Conservation (phyloP, 2,329 filamentous ascomycete genomes). For the Aspergillus sojae region DNA sequence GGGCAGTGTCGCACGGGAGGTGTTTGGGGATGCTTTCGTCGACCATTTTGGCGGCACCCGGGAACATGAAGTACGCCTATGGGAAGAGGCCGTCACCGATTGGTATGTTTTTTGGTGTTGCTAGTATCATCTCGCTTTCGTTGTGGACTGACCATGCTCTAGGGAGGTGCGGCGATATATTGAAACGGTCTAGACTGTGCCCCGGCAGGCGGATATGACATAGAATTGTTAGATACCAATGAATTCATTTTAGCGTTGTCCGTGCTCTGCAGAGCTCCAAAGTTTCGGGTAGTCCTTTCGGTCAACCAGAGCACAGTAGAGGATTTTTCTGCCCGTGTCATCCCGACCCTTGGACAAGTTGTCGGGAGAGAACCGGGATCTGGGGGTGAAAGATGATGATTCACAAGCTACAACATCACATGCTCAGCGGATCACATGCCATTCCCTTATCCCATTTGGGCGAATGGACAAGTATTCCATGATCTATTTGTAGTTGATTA, state of each 20-base stretch:
- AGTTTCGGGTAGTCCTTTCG: background rate
- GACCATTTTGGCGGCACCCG: slow-evolving; percentile 92
- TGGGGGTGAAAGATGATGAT: background rate
- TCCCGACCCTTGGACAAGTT: background rate
- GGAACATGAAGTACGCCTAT: slow-evolving; percentile 85
- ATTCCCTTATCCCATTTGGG: background rate
- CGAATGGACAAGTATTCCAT: background rate
- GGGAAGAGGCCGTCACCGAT: slow-evolving; percentile 96
- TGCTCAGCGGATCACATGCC: background rate
- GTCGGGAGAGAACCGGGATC: background rate
- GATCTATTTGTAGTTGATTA: background rate
- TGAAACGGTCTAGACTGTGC: slow-evolving; percentile 63
- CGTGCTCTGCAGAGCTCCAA: background rate
- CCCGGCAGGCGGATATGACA: background rate
- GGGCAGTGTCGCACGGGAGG: slow-evolving; percentile 86
- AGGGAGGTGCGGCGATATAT: slow-evolving; percentile 80
- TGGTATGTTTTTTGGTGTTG: slow-evolving; percentile 66
- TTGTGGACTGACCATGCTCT: slow-evolving; percentile 19
- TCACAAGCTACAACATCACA: background rate
- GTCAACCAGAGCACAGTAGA: background rate
- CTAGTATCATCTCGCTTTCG: background rate
- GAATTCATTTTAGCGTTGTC: background rate
- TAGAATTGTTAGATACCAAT: background rate
- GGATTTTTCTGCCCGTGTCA: background rate
- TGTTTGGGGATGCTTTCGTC: slow-evolving; percentile 93